Evolutionary conservation across 805 yeast genomes (phyloP).

Genomic region (Kluyveromyces wickerhamii): DNA sequence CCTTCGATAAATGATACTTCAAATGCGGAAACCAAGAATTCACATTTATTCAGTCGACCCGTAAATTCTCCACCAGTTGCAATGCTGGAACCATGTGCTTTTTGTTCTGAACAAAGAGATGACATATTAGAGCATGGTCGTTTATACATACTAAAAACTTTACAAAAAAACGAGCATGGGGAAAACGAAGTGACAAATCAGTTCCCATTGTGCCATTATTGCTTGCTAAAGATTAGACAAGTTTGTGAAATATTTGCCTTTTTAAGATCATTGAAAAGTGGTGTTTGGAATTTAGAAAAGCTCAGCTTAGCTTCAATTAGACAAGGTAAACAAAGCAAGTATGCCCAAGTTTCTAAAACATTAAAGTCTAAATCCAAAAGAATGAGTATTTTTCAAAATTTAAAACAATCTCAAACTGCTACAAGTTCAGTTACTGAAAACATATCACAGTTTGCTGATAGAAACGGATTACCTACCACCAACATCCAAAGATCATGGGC

Average conservation of each 20-base stretch:
- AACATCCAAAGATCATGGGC: constrained; percentile 51
- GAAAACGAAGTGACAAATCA: constrained; percentile 25
- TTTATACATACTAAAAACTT: constrained; percentile 55
- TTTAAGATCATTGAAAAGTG: constrained; percentile 52
- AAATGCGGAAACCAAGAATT: constrained; percentile 16
- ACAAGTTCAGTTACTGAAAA: constrained; percentile 13
- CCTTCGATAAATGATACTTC: constrained; percentile 4
- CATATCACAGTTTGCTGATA: constrained; percentile 10
- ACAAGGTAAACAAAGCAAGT: constrained; percentile 12
- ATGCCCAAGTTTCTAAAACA: constrained; percentile 11
- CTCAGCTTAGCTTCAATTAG: constrained; percentile 20
- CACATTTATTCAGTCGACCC: constrained; percentile 38
- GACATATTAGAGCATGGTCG: constrained; percentile 72
- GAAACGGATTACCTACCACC: constrained; percentile 24
- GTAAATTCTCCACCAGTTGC: constrained; percentile 61
- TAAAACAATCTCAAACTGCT: constrained; percentile 1
- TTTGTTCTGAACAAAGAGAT: constrained; percentile 75
- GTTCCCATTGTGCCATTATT: constrained; percentile 74
- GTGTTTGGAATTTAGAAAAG: constrained; percentile 51
- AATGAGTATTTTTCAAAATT: constrained; percentile 17
- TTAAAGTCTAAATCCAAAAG: constrained; percentile 13
- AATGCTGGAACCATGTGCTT: constrained; percentile 62
- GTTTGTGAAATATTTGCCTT: constrained; percentile 78
- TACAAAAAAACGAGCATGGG: constrained; percentile 29
- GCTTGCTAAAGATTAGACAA: constrained; percentile 70